Evolutionary conservation across 2,329 filamentous ascomycete species (phyloP), one percentile per base, ranked within the genome.

Genomic region (Cercospora sp.): DNA sequence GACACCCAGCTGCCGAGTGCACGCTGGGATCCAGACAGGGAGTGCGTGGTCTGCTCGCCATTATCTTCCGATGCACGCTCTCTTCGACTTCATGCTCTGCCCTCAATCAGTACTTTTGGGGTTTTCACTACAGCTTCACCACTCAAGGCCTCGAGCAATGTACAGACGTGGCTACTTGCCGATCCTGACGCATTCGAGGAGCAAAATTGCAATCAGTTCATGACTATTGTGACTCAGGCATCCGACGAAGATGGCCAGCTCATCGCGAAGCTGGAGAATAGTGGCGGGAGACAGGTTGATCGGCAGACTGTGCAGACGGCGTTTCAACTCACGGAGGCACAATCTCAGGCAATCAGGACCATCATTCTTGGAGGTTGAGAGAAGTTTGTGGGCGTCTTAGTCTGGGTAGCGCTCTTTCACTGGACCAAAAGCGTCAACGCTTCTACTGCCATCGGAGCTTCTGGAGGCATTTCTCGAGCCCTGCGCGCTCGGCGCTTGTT

Each of bases 111-210:
- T 73, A 94, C 91, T 0, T 93, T 92, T 71, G 88, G 87, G 7
- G 89, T 97, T 9, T 96, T 97, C 77, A 88, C 87, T 58, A 89
- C 89, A 73, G 78, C 74, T 71, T 73, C 80, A 61, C 74, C 79
- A 80, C 73, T 84, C 80, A 71, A 85, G 83, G 75, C 85, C 84
- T 76, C 68, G 65, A 74, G 72, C 68, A 78, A 77, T 71, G 69
- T 73, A 16, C 74, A 77, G 66, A 77, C 66, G 57, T 97, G 93
- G 92, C 83, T 97, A 2, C 81, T 99, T 66, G 88, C 91, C 6
- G 95, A 99, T 81, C 93, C 93, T 2, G 95, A 99, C 81, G 87
- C 89, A 24, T 90, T 97, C 73, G 95, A 99, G 82, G 95, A 98
- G 82, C 87, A 86, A 8, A 81, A 97, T 53, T 97, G 93, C 77